Conservation (phyloP, 495 filamentous ascomycete genomes). For the Penicillium subrubescens region DNA sequence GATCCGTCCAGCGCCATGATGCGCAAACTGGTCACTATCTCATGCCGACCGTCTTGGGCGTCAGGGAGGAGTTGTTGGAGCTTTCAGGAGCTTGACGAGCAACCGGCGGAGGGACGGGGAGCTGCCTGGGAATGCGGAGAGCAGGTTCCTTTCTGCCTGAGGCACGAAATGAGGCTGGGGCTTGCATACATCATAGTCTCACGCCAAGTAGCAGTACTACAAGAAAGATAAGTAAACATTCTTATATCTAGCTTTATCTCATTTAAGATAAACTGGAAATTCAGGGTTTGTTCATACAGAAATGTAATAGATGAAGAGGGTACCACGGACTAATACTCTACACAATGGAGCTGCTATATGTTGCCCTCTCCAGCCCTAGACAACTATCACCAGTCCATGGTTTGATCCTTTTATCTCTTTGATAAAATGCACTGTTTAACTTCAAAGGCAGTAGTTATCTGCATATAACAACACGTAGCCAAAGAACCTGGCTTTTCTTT, state of each 20-base stretch:
- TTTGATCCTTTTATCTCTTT: neutral
- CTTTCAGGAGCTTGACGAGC: conserved; percentile 18
- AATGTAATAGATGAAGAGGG: too few species aligned
- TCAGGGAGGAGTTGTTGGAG: conserved; percentile 15
- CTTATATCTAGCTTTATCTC: too few species aligned
- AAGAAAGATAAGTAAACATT: too few species aligned
- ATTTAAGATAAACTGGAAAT: too few species aligned
- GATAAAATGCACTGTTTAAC: neutral
- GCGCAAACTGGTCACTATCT: conserved; percentile 41
- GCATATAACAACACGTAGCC: neutral
- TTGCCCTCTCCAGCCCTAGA: neutral
- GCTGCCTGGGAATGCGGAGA: conserved; percentile 26
- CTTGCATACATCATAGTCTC: neutral
- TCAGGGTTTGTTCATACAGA: too few species aligned
- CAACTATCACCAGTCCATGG: neutral
- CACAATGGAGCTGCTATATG: too few species aligned
- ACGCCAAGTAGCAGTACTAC: too few species aligned
- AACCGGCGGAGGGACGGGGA: conserved; percentile 14
- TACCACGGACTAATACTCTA: too few species aligned
- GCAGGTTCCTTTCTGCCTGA: conserved; percentile 20
- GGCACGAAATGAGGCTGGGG: conserved; percentile 3
- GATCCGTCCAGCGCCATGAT: conserved; percentile 57
- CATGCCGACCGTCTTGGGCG: conserved; percentile 31
- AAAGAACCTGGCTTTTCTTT: neutral
- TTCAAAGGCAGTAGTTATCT: neutral